A percentile compares a stretch with the other conserved stretches of the same genome.
phyloP scores from a whole-genome alignment of 2,329 filamentous ascomycete species.

The Alternaria gansuensis region DNA sequence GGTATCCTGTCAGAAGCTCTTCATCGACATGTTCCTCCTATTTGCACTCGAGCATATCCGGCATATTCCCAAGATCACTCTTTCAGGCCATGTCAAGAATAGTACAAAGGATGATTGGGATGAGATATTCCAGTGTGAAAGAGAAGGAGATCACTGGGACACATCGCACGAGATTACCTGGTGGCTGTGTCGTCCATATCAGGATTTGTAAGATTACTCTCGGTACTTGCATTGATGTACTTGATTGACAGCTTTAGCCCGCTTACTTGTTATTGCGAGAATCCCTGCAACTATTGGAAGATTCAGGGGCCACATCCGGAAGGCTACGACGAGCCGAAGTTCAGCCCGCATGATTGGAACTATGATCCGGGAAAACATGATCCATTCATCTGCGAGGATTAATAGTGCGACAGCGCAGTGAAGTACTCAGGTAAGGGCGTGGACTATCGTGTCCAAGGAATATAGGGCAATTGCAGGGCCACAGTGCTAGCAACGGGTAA shows the following conservation, averaged over 20 bases:
- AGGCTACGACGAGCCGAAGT: not conserved
- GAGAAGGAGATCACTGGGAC: not conserved
- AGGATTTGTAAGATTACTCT: not conserved
- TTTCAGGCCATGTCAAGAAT: not conserved
- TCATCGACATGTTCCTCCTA: not conserved
- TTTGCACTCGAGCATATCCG: not conserved
- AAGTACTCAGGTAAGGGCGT: too few species aligned
- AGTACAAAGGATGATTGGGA: not conserved
- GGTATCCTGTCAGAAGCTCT: too few species aligned
- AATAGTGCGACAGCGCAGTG: too few species aligned
- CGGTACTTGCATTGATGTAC: not conserved
- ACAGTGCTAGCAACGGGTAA: too few species aligned
- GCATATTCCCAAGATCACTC: not conserved
- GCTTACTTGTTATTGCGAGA: not conserved
- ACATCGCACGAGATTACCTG: not conserved
- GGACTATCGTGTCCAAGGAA: too few species aligned
- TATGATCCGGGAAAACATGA: not conserved
- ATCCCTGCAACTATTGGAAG: not conserved
- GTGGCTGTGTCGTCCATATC: not conserved
- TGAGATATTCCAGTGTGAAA: not conserved
- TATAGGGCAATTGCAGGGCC: too few species aligned
- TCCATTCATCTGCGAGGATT: not conserved
- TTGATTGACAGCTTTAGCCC: not conserved
- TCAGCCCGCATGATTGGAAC: not conserved
- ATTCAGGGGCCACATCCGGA: not conserved